A percentile compares a stretch with the other conserved stretches of the same genome.
Evolutionary conservation across 805 yeast genomes (phyloP).

Genomic region (Saccharomycopsis synnaedendra): DNA sequence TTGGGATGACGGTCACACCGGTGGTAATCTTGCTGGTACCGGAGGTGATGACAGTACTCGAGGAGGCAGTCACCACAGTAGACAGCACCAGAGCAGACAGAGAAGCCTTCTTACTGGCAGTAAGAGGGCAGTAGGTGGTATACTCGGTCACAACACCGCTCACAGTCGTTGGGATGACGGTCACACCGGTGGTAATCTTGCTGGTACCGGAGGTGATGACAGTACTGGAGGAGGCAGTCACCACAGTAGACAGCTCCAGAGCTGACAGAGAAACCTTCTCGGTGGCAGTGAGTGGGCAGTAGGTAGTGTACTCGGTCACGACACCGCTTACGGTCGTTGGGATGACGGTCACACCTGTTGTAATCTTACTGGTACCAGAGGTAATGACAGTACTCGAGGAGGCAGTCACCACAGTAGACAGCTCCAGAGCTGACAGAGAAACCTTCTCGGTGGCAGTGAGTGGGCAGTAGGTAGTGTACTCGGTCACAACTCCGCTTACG

Average conservation of each 20-base stretch:
- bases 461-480: constrained; percentile 13
- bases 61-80: constrained; percentile 21
- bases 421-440: too few species aligned
- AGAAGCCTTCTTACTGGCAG: background rate
- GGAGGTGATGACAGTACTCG: constrained; percentile 21
- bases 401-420: too few species aligned
- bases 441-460: background rate
- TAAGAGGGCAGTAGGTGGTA: constrained; percentile 13
- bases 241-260: constrained; percentile 21
- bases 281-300: constrained; percentile 9
- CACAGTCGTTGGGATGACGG: constrained; percentile 15
- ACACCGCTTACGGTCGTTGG: constrained; percentile 3
- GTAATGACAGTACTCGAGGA: too few species aligned
- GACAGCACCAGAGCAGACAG: constrained; percentile 16
- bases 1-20: constrained; percentile 16
- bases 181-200: constrained; percentile 11
- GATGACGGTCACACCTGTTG: too few species aligned
- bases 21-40: constrained; percentile 10
- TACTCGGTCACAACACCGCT: constrained; percentile 7
- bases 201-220: too few species aligned
- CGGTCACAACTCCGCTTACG: constrained; percentile 5
- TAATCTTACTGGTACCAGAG: too few species aligned
- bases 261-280: background rate
- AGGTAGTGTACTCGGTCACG: constrained; percentile 11
- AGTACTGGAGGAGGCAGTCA: constrained; percentile 21